A percentile compares a stretch with the other conserved stretches of the same genome.
phyloP scores from a whole-genome alignment of 768 basidiomycete species.

The Termitomyces sp. region DNA sequence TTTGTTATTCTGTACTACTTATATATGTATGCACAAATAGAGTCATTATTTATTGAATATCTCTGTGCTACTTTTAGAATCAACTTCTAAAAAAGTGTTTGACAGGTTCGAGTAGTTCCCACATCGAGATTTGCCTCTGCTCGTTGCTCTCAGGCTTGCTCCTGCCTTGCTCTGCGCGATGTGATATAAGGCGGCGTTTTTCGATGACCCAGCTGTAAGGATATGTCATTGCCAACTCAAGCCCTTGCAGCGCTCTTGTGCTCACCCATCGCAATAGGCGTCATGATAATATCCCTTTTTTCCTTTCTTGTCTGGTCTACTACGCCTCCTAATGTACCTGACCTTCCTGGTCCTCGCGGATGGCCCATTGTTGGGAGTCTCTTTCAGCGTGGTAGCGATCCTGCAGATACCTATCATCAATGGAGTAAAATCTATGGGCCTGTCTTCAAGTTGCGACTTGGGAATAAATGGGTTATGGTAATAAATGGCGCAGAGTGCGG shows the following conservation, averaged over 20 bases:
- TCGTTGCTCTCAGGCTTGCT: constrained; percentile 1
- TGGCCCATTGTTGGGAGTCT: constrained; percentile 16
- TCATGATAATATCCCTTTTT: neutral
- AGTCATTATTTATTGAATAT: too few species aligned
- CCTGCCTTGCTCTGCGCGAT: neutral
- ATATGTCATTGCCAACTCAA: neutral
- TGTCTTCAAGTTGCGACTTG: constrained; percentile 13
- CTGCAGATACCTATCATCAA: constrained; percentile 13
- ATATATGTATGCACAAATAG: too few species aligned
- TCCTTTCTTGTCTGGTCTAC: constrained; percentile 7
- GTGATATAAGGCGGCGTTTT: neutral
- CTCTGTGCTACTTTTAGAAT: too few species aligned
- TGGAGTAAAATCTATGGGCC: constrained; percentile 16
- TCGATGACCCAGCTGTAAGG: neutral
- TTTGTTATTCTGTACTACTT: too few species aligned
- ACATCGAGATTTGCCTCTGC: neutral
- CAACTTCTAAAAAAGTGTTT: too few species aligned
- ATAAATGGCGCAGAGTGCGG: constrained; percentile 12
- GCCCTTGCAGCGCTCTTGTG: neutral
- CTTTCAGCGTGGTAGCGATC: constrained; percentile 12
- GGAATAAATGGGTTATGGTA: constrained; percentile 12
- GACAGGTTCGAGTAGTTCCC: too few species aligned
- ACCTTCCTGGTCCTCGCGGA: constrained; percentile 14
- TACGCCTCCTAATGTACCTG: constrained; percentile 3
- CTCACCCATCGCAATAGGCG: neutral